Percentiles rank a stretch among this genome's conserved stretches.
Conservation (phyloP, 2,329 filamentous ascomycete species). For the Piedraia hortae region DNA sequence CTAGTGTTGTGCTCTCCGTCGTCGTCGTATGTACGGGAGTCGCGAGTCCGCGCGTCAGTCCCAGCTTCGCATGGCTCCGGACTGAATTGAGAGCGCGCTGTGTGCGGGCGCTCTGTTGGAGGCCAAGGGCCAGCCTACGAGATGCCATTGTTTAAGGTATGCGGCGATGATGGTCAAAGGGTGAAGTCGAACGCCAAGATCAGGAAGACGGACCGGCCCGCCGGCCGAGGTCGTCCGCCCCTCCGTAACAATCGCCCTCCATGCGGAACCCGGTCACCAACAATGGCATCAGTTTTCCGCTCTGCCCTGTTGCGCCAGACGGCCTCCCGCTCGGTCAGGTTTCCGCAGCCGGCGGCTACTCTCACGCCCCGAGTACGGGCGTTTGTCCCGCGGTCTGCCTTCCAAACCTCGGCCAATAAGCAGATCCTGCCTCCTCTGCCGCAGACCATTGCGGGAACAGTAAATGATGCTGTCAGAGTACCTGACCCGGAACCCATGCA, state of each 20-base stretch:
- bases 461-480: constrained; percentile 63
- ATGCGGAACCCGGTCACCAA: too few relatives aligned
- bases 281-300: constrained; percentile 28
- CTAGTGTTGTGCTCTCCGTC: constrained; percentile 86
- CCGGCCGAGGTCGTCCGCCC: too few relatives aligned
- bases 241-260: too few relatives aligned
- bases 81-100: constrained; percentile 68
- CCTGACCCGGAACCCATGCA: constrained; percentile 48
- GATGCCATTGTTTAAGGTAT: constrained; percentile 85
- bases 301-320: constrained; percentile 22
- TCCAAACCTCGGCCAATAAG: constrained; percentile 58
- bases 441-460: constrained; percentile 24
- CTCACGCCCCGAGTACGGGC: constrained; percentile 10
- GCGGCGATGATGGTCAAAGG: constrained; percentile 7
- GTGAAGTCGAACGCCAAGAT: constrained; percentile 16
- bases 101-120: constrained; percentile 37
- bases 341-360: constrained; percentile 14
- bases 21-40: constrained; percentile 57
- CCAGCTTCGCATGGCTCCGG: constrained; percentile 26
- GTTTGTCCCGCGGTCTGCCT: constrained; percentile 34
- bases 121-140: constrained; percentile 84
- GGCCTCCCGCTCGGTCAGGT: constrained; percentile 14
- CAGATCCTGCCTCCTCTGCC: constrained; percentile 59
- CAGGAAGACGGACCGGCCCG: too few relatives aligned
- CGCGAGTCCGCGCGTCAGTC: constrained; percentile 66